Percentiles rank a stretch among this genome's conserved stretches.
Evolutionary conservation across 768 basidiomycete species (phyloP).

Genomic region (Mycena maculata): DNA sequence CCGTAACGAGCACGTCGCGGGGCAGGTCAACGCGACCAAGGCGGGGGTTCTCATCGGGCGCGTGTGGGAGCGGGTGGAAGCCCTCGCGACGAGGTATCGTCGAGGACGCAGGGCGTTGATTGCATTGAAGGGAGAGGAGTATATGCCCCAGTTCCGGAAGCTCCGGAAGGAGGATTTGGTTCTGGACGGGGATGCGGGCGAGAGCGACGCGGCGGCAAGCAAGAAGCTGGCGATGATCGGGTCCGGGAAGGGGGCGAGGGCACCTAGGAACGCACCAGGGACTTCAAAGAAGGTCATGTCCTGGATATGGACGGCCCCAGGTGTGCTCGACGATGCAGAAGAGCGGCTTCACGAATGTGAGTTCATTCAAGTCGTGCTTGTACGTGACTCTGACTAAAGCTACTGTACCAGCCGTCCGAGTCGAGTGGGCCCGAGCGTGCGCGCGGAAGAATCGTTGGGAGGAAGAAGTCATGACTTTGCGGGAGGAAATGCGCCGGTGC

Average conservation of each 20-base stretch:
- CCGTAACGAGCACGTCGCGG: neutral
- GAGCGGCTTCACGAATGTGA: slow-evolving; percentile 4
- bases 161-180: neutral
- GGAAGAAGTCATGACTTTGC: slow-evolving; percentile 31
- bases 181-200: neutral
- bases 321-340: neutral
- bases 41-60: neutral
- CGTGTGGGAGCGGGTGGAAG: neutral
- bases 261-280: neutral
- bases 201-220: neutral
- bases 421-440: slow-evolving; percentile 30
- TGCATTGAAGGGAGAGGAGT: no score
- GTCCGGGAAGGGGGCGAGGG: neutral
- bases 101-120: neutral
- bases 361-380: neutral
- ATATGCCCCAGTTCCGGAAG: neutral
- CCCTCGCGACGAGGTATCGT: neutral
- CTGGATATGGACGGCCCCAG: slow-evolving; percentile 25
- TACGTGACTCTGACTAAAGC: neutral
- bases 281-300: slow-evolving; percentile 13
- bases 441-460: slow-evolving; percentile 21
- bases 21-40: neutral
- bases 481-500: slow-evolving; percentile 29
- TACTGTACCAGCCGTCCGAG: slow-evolving; percentile 14
- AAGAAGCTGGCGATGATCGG: neutral